Evolutionary conservation across 331 rosid genomes (phyloP), one percentile per base, ranked within the genome.

Genomic region (Stylosanthes scabra): DNA sequence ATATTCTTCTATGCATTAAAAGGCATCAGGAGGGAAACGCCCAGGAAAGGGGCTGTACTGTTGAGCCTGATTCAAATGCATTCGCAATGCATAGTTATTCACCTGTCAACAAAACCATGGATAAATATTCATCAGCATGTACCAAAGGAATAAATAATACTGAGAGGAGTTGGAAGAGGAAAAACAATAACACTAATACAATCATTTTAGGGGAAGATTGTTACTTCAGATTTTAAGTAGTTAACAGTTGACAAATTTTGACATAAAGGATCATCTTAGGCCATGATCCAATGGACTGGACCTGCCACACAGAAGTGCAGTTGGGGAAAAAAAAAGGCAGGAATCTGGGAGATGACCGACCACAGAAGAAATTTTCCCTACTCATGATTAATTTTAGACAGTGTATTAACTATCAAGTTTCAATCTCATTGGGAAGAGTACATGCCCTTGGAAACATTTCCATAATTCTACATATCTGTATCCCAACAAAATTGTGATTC

Each of bases 21-120:
- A 94, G 64, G 85, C 87, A 77, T 91, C 99, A 0, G 99, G 99
- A 55, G 91, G 95, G 81, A 84, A 94, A 66, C 80, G 91, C 57
- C 97, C 97, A 3, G 96, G 88, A 66, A 94, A 86, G 29, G 93
- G 83, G 77, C 82, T 90, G 90, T 88, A 79, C 59, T 88, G 96
- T 52, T 90, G 93, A 57, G 99, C 92, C 83, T 94, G 99, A 83
- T 88, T 88, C 87, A 94, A 79, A 90, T 90, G 99, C 97, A 94
- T 94, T 56, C 90, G 78, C 91, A 94, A 79, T 10, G 93, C 93
- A 75, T 94, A 94, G 80, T 94, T 94, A 76, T 90, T 88, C 72
- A 91, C 75, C 99, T 94, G 92, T 62, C 69, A 82, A 51, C 75
- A 79, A 70, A 74, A 52, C 50, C 83, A 75, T 27, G 14, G 42